Base-by-base conservation (phyloP, 805 yeast species). In the Kuraishia cidri region DNA sequence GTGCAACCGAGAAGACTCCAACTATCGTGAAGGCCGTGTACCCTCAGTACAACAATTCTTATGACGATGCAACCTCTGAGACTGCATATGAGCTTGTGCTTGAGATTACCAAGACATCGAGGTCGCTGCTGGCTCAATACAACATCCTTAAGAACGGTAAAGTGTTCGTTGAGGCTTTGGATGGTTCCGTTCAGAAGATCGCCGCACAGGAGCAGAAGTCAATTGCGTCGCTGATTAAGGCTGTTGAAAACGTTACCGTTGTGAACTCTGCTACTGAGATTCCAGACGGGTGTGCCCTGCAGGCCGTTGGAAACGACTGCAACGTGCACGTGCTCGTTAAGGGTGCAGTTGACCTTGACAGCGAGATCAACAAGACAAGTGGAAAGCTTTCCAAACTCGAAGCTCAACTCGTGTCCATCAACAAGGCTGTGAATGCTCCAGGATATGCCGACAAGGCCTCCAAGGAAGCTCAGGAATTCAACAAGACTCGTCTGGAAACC, bases 291-390 rank as follows among this genome's bases (percentile, higher is more conserved):
- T 84, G 95, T 58, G 96, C 90, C 27, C 71, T 87, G 43, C 78
- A 76, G 45, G 73, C 94, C 36, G 85, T 90, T 37, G 73, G 75
- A 37, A 80, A 94, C 31, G 81, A 74, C 35, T 77, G 85, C 54
- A 79, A 76, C 38, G 97, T 88, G 14, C 95, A 86, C 49, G 74
- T 90, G 20, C 69, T 92, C 54, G 96, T 90, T 37, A 88, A 86
- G 69, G 98, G 97, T 34, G 88, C 82, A 54, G 78, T 92, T 45
- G 97, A 90, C 57, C 72, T 88, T 45, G 97, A 87, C 48, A 81
- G 81, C 35, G 97, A 92, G 64, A 83, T 92, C 48, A 52, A 66
- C 45, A 92, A 90, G 70, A 92, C 87, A 24, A 58, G 66, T 48
- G 75, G 75, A 70, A 90, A 83, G 65, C 68, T 88, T 48, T 69